phyloP scores from a whole-genome alignment of 257 asterid species.

The Capsicum pubescens region DNA sequence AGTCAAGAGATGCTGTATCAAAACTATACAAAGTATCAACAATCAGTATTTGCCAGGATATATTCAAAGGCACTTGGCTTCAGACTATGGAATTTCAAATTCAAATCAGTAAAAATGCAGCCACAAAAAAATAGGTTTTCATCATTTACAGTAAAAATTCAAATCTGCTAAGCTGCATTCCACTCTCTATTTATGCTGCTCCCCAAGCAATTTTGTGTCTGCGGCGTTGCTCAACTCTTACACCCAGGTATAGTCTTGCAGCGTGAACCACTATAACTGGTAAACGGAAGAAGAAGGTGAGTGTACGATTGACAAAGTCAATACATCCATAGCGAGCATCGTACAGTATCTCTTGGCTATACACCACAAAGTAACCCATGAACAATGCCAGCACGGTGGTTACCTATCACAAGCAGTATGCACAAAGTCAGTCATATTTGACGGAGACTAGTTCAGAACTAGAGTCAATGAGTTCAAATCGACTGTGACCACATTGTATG shows the following conservation, averaged over 20 bases:
- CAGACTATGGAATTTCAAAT: background rate
- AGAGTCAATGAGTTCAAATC: background rate
- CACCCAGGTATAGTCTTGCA: background rate
- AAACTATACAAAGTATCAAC: too few relatives aligned
- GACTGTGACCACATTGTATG: too few relatives aligned
- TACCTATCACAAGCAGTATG: background rate
- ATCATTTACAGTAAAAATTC: background rate
- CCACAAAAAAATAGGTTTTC: background rate
- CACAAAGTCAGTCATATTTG: background rate
- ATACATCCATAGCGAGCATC: background rate
- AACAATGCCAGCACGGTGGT: background rate
- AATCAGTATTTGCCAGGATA: background rate
- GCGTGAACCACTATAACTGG: background rate
- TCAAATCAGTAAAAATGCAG: constrained; percentile 1
- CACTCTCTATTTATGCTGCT: background rate
- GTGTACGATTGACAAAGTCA: background rate
- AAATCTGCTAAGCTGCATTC: background rate
- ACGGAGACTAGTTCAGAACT: background rate
- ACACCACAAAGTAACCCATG: background rate
- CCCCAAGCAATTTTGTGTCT: background rate
- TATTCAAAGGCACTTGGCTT: background rate
- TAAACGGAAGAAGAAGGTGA: background rate
- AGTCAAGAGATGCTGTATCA: too few relatives aligned
- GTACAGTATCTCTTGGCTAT: background rate
- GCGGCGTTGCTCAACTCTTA: background rate